Base-by-base conservation (phyloP, 176 grass and related monocot genomes). In the Phoenix roebelenii region DNA sequence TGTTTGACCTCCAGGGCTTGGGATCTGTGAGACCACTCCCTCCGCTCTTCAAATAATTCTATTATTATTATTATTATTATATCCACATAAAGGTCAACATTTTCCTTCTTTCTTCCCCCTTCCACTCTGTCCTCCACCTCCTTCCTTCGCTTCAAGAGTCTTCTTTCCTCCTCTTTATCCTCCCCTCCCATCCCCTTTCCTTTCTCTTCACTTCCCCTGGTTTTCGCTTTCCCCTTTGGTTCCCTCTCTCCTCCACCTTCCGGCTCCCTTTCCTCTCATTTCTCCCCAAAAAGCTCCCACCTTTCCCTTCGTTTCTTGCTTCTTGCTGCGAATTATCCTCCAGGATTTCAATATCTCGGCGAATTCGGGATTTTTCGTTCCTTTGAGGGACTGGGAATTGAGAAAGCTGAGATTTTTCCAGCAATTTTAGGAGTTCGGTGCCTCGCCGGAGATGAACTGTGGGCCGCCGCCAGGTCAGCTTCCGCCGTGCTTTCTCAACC, bases 401-500 rank as follows among this genome's bases (percentile, higher is more conserved):
- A 44, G 10, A 18, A 56, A 52, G 49, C 26, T 1, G 48, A 63
- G 49, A 51, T 25, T 59, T 59, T 59, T 59, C 57, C 4, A 16
- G 15, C 56, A 16, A 15, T 52, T 55, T 44, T 29, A 19, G 35
- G 52, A 19, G 10, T 18, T 39, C 61, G 19, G 23, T n/a, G 56
- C 32, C 24, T 4, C 50, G 16, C 25, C 55, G 49, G 77, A 76
- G 70, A 99, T 99, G 94, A 86, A 93, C 70, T 98, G 84, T 32
- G 84, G 85, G 4, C 72, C 61, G 10, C 35, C 9, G 35, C 79
- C 82, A 3, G 77, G 82, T 63, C 79, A 83, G 52, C 58, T 86
- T 71, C 74, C 76, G 58, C 71, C 75, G 54, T 74, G 85, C 74
- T 89, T 93, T 76, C 76, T 89, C 58, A 89, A 93, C 83, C 74